Conservation (phyloP, 2,329 filamentous ascomycete genomes). For the Aspergillus brasiliensis region DNA sequence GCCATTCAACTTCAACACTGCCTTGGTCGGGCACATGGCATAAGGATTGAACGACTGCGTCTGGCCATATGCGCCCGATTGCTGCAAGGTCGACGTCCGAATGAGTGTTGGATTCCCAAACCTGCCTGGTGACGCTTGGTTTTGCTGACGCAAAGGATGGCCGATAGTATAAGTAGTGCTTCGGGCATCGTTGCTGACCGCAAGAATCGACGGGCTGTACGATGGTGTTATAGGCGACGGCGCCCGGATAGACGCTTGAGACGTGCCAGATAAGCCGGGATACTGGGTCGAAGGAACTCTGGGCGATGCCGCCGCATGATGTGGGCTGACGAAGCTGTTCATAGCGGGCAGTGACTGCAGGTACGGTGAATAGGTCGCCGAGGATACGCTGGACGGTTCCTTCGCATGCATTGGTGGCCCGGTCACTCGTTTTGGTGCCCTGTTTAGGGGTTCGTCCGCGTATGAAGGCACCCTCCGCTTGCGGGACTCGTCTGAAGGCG, state of each 20-base stretch:
- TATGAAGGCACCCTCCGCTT: conserved; percentile 61
- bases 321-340: conserved; percentile 43
- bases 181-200: conserved; percentile 47
- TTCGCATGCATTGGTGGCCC: conserved; percentile 52
- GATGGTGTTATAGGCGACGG: conserved; percentile 51
- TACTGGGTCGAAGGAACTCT: conserved; percentile 47
- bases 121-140: conserved; percentile 49
- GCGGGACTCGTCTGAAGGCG: conserved; percentile 46
- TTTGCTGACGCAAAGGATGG: conserved; percentile 38
- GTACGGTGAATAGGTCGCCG: conserved; percentile 54
- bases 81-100: conserved; percentile 67
- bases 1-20: conserved; percentile 78
- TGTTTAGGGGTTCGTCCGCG: conserved; percentile 49
- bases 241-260: conserved; percentile 50
- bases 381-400: conserved; percentile 55
- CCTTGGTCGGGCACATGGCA: conserved; percentile 80
- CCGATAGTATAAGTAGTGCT: conserved; percentile 46
- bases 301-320: conserved; percentile 42
- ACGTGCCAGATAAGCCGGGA: conserved; percentile 39
- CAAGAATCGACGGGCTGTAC: conserved; percentile 53
- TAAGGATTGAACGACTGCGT: conserved; percentile 72
- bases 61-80: conserved; percentile 52
- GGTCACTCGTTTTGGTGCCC: conserved; percentile 52
- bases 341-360: conserved; percentile 51
- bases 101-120: conserved; percentile 62